Base-by-base conservation (phyloP, 805 yeast genomes). In the Saturnispora diversa region DNA sequence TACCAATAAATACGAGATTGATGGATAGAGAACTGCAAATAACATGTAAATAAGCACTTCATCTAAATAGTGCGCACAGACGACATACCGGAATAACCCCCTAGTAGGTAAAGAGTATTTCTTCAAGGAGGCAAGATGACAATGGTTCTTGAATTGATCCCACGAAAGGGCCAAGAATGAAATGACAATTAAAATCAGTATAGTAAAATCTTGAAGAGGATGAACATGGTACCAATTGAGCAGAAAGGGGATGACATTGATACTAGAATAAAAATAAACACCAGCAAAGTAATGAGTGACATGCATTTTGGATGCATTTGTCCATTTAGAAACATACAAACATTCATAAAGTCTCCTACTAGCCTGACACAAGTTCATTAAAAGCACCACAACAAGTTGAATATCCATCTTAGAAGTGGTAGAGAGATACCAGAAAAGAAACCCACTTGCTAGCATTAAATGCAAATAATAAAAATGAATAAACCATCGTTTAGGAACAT, bases 1-100 rank as follows among this genome's bases (percentile, higher is more conserved):
- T 39, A 63, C 40, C 51, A 58, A 23, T 49, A 50, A 6, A 44
- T 56, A 49, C 11, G 47, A 48, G 2, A 8, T 8, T 2, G 38
- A 32, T 11, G 51, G 56, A 9, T 35, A 27, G 1, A 54, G 35
- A 9, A 56, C 11, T 1, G 55, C 13, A 3, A 44, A 28, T 13
- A 57, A 50, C 1, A 62, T 34, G 49, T 83, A 83, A 2, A 83
- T 68, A 26, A 70, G 21, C 6, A 78, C 61, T 52, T 83, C 94
- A 54, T 80, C 80, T 15, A 77, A 60, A 50, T 82, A 83, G 56
- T 83, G 94, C 0, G 90, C 81, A 48, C 80, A 74, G 13, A 75
- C 63, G 2, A 72, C 64, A n/a, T 55, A 55, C 31, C 56, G 56
- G 53, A 80, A 80, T 35, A 75, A 47, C 1, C 78, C 68, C 26